Base-by-base conservation (phyloP, 768 basidiomycete genomes). In the Russula lepida region DNA sequence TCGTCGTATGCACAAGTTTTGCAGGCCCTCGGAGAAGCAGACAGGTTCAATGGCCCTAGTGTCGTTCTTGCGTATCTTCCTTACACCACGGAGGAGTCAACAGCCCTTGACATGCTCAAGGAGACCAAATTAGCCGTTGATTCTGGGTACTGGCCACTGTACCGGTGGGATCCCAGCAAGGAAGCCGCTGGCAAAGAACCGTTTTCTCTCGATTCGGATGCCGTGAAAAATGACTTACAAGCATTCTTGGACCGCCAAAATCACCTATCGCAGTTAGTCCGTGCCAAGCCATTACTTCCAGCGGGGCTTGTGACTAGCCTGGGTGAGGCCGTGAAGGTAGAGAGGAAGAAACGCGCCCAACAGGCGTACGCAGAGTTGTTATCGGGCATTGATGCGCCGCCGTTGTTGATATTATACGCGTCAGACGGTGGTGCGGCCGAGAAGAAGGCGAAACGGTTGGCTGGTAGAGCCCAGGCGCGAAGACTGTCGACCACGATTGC, bases 41-140 rank as follows among this genome's bases (percentile, higher is more conserved):
- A 98, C 71, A 80, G 77, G 50, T 95, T 87, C 78, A 75, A 83
- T 35, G 97, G 97, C 1, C 95, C 97, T 12, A 89, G 88, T 66
- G 84, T 99, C 67, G 83, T 99, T 52, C 81, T 98, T 46, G 95
- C 94, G 1, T 95, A 98, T 74, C 84, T 98, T 17, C 97, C 97
- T 1, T 95, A 95, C 75, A 79, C 81, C 52, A 76, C 77, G 4
- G 95, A 97, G 69, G 78, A 84, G 58, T 76, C 85, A 0, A 79
- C 86, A 0, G 92, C 95, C 2, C 82, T 99, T 37, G 85, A 95
- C 35, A 76, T 98, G n/a, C 79, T 99, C 59, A 95, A 97, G 77
- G 93, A 95, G 77, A 99, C 95, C 27, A 99, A 98, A 71, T 81
- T 93, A 53, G 95, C 95, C 6, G 90, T 98, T 43, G 95, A 98